Conservation (phyloP, 306 rosid species). For the Gynostemma pentaphyllum region DNA sequence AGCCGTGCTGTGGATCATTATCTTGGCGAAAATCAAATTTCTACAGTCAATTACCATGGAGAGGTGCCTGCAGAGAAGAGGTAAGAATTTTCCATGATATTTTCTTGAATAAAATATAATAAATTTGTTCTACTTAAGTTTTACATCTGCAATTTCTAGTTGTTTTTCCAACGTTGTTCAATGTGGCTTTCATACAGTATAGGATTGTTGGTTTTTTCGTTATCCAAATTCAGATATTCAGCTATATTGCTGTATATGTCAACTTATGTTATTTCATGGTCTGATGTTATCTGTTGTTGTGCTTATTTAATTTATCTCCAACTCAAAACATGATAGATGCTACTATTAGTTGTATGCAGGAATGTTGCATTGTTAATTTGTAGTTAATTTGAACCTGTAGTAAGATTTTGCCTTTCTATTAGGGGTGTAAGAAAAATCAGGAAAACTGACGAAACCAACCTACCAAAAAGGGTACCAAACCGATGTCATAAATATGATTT, state of each 20-base stretch:
- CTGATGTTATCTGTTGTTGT: neutral
- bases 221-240: neutral
- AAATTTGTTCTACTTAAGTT: neutral
- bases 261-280: no score
- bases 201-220: neutral
- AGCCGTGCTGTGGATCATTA: constrained; percentile 99
- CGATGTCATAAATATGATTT: no score
- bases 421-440: no score
- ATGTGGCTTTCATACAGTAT: neutral
- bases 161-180: neutral
- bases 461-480: no score
- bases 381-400: neutral
- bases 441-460: no score
- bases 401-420: neutral
- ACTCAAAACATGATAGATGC: neutral
- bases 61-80: constrained; percentile 94
- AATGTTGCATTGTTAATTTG: no score
- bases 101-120: neutral
- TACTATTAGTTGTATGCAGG: no score
- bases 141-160: neutral
- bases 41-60: constrained; percentile 84
- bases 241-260: neutral
- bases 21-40: constrained; percentile 74
- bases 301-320: neutral
- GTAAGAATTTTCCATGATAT: constrained; percentile 22